Base-by-base conservation (phyloP, 768 basidiomycete species). In the Dentipellis sp. region DNA sequence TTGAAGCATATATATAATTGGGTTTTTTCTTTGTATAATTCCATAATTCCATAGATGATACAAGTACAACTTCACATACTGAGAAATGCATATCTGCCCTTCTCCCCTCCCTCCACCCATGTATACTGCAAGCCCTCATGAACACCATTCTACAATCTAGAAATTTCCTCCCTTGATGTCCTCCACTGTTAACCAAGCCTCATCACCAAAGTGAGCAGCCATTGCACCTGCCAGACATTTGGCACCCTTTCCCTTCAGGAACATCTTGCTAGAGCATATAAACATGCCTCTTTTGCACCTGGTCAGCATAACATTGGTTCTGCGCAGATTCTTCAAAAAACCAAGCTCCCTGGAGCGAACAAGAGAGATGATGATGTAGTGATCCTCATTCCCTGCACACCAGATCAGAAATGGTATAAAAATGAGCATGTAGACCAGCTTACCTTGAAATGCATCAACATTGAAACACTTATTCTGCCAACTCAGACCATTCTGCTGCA, bases 291-390 rank as follows among this genome's bases (percentile, higher is more conserved):
- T 74, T 66, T 86, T 85, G 75, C 85, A 90, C 38, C 91, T 80
- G 49, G 83, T 85, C 8, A 92, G 82, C 88, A 93, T 91, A 56
- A 93, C 90, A 82, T 93, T 92, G 53, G 86, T 84, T 16, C 91
- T 77, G 29, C 84, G 77, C 10, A 75, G 60, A 62, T 83, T 83
- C 12, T 68, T 64, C 36, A 93, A 72, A 60, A 93, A 93, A 4
- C 90, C 91, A 49, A 85, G 71, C 3, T 73, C 76, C 36, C 68
- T 69, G 0, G 86, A 77, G 22, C 88, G 76, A 5, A 88, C 87
- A 14, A 87, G 59, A 7, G 88, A 90, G 49, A 91, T 76, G 57
- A 91, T 75, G 48, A 91, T 84, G 34, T 79, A 80, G 54, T 91
- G 83, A 53, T 86, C 86, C 64, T 93, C 91, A 75, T 92, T 91